Evolutionary conservation across 2,329 filamentous ascomycete genomes (phyloP), one percentile per base, ranked within the genome.

Genomic region (Hypoxylon sp.): DNA sequence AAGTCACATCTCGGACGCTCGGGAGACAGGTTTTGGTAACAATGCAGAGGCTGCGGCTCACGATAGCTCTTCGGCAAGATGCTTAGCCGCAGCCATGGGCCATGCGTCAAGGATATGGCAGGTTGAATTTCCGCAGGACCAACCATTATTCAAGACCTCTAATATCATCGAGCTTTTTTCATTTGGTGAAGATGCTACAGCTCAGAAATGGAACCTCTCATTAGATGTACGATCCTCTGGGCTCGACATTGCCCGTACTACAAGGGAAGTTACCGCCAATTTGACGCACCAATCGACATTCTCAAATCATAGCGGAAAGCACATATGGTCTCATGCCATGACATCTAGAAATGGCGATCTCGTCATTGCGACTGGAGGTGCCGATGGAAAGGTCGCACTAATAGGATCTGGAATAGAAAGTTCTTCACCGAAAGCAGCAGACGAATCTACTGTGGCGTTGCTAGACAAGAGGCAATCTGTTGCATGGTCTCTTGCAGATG

Each of bases 71-170:
- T 76, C 77, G 13, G 72, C 80, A 17, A 79, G 79, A 51, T 86
- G 85, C 33, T 75, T 97, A 13, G 92, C 92, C 0, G 88, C 90
- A 49, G 90, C 87, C 1, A 97, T 96, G 91, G 95, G 92, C 0
- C 96, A 99, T 79, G 81, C 87, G 2, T 97, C 95, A 6, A 89
- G 96, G 64, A 97, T 99, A 72, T 99, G 96, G 96, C 88, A 89
- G 50, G 89, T 97, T 7, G 86, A 87, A 61, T 96, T 98, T 72
- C 81, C 90, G 0, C 78, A 73, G 17, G 30, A 55, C 2, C 59
- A 76, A 42, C 72, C 54, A 35, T 68, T 66, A 17, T 72, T 50
- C 42, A 75, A 27, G 63, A 72, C 11, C 0, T 65, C 56, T 13
- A 31, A 68, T 30, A 35, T 74, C 1, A 64, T 91, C 17, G 84